Evolutionary conservation across 2,329 filamentous ascomycete genomes (phyloP), one percentile per base, ranked within the genome.

Genomic region (Aureobasidium zeae): DNA sequence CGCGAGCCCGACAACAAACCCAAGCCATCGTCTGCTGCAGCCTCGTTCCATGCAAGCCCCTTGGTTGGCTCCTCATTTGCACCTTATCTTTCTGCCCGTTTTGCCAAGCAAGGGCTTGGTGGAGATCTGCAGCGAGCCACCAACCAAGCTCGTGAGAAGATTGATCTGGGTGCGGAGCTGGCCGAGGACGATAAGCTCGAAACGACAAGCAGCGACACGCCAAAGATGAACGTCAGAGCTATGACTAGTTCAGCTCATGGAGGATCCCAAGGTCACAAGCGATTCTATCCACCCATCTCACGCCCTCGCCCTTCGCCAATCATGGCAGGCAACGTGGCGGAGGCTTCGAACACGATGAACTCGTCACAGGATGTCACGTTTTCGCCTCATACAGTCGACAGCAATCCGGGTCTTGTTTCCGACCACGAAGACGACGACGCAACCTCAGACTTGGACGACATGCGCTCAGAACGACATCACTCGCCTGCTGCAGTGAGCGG

Each of bases 351-450:
- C 21, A 51, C 55, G n/a, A 55, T 56, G 3, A 50, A 54, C 25
- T 59, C 58, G 13, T 56, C 57, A 5, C 51, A 54, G 9, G 55
- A 55, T 20, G 44, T 52, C 5, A 63, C 63, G 31, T 60, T 70
- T 47, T 68, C 64, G 49, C 69, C 69, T 22, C 60, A 70, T 46
- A 65, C 67, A 2, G 63, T 65, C 43, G 68, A 71, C 53, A 69
- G 65, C 52, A 68, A 68, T 39, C 69, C 69, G 12, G 69, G 68
- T 17, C 55, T 72, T 48, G 66, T 71, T 25, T 69, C 65, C 51
- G 69, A 72, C 49, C 66, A 69, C 53, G 68, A 71, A 45, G 69
- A 68, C 21, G 65, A 71, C 45, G 67, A 69, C 42, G 64, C 68
- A 29, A 63, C 57, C 42, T 51, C 49, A 12, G 50, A 52, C 30